Evolutionary conservation across 352 stramenopile genomes (phyloP), one percentile per base, ranked within the genome.

Genomic region (Pythium insidiosum): DNA sequence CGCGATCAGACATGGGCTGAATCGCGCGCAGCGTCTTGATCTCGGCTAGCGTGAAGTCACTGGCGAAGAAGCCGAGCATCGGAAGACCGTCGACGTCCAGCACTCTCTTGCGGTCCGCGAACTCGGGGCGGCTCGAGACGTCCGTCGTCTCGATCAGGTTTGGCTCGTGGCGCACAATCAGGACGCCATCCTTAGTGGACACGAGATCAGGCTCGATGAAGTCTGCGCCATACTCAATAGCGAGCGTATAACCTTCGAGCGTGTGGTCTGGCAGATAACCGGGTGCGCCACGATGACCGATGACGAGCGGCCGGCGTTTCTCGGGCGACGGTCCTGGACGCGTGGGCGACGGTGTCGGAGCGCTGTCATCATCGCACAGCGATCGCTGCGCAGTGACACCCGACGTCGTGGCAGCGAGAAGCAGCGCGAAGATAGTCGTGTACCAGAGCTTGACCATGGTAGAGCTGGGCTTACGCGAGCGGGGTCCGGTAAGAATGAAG

Each of bases 151-250:
- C 62, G 51, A 88, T 81, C 41, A 97, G 76, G 71, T 95, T 88
- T 2, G 90, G 59, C 43, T 90, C 79, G 62, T 97, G 90, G 11
- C 86, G 72, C 22, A 73, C 75, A 28, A 97, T 57, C 15, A 97
- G 67, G 34, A 88, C 58, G 24, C 68, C 66, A 53, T 96, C 84
- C 46, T 83, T 87, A 16, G 85, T 95, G 19, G 68, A 70, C 1
- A 96, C 84, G 41, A 97, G 67, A 61, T 97, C 88, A 11, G 87
- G 79, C 63, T 97, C 87, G 30, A 97, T 96, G 43, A 86, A 93
- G 56, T 97, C 82, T 12, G 91, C 74, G n/a, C 85, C 84, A 6
- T 87, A 65, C 50, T 97, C 69, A 23, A 96, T 76, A 38, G 88
- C 88, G 10, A 97, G 62, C 38, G 75, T 83, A 64, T 97, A 97